phyloP scores from a whole-genome alignment of 2,329 filamentous ascomycete species.

The Colletotrichum coccodes region DNA sequence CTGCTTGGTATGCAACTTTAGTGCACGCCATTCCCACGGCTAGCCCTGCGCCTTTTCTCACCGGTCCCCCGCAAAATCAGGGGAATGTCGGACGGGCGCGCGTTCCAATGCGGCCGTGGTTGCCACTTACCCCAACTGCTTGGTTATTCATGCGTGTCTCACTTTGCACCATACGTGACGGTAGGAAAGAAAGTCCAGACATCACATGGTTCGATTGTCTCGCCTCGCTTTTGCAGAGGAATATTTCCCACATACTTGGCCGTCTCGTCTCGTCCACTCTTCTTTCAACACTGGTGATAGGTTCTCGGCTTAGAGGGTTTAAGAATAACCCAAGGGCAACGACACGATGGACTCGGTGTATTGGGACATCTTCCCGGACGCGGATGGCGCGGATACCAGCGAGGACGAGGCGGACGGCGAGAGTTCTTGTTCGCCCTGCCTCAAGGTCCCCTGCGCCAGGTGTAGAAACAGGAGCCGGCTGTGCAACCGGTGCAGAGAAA shows the following conservation, averaged over 20 bases:
- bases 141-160: neutral
- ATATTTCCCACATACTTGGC: neutral
- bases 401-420: neutral
- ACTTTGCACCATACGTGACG: neutral
- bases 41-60: neutral
- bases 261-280: neutral
- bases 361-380: neutral
- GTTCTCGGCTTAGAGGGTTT: neutral
- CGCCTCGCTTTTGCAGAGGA: neutral
- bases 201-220: neutral
- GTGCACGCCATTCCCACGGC: neutral
- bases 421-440: neutral
- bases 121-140: neutral
- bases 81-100: neutral
- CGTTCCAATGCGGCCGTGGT: constrained; percentile 1
- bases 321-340: too few relatives aligned
- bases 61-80: neutral
- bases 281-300: neutral
- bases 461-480: neutral
- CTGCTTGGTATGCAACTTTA: neutral
- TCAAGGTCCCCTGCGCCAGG: neutral
- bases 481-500: constrained; percentile 1
- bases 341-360: constrained; percentile 11
- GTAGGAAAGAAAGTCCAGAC: neutral
- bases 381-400: neutral